Evolutionary conservation across 345 rosid genomes (phyloP), one percentile per base, ranked within the genome.

Genomic region (Citrus trifoliata): DNA sequence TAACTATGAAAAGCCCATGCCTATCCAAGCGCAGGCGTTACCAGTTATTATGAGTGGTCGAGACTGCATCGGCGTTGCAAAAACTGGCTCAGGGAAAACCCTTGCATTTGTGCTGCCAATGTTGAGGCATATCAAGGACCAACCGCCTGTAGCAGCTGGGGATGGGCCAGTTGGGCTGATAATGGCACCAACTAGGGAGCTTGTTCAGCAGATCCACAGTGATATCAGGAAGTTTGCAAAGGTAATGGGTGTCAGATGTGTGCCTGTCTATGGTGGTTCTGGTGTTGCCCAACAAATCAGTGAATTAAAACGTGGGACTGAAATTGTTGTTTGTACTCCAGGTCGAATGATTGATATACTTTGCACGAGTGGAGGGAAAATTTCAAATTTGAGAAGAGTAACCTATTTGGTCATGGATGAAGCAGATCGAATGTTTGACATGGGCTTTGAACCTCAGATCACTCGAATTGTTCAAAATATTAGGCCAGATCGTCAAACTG

Each of bases 141-240:
- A 96, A 87, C 97, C 94, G 22, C 98, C 96, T 19, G 98, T 96
- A 70, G 90, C 85, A 74, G 92, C 98, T 79, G 99, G 97, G 67
- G 99, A 96, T 73, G 99, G 99, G 63, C 99, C 98, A 4, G 84
- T 94, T 75, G 98, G 95, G 75, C 95, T 96, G 75, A 88, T 96
- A 78, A 96, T 96, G 99, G 99, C 99, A 77, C 99, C 99, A 69
- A 94, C 99, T 0, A 96, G 99, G 82, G 98, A 96, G 91, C 99
- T 94, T 87, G 99, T 94, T 76, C 98, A 96, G 86, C 98, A 96
- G 88, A 94, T 96, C 78, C 98, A 94, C 88, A 91, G 94, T 70
- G 99, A 96, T 81, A 88, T 92, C 73, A 94, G 69, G 89, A 96
- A 94, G 86, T 96, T 96, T 84, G 71, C 95, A 69, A 93, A 89